Conservation (phyloP, 805 yeast genomes). For the Maudiozyma serrabonitensis region DNA sequence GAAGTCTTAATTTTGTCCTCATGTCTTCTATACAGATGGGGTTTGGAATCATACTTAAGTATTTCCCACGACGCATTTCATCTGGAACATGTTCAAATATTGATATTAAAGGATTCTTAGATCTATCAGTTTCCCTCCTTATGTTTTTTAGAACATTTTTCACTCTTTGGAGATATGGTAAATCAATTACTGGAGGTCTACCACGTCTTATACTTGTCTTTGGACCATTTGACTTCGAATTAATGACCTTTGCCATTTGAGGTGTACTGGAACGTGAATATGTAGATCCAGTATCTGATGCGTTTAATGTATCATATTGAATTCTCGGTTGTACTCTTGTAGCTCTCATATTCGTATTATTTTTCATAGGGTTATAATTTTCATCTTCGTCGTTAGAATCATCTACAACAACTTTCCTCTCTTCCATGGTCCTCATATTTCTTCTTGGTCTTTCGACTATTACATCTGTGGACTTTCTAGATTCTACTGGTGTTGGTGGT, state of each 20-base stretch:
- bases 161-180: conserved; percentile 73
- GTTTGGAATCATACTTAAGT: conserved; percentile 41
- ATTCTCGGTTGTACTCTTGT: neutral
- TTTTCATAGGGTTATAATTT: neutral
- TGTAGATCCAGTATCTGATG: neutral
- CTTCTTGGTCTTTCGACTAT: neutral
- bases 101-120: conserved; percentile 39
- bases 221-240: conserved; percentile 9
- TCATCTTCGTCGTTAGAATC: neutral
- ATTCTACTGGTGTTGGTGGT: neutral
- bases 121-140: conserved; percentile 57
- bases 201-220: conserved; percentile 28
- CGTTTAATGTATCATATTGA: neutral
- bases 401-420: neutral
- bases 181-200: conserved; percentile 30
- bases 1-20: conserved; percentile 70
- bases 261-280: neutral
- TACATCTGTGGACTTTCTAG: neutral
- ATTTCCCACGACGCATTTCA: conserved; percentile 32
- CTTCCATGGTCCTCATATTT: neutral
- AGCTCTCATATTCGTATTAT: neutral
- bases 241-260: conserved; percentile 1
- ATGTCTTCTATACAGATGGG: conserved; percentile 67
- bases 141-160: conserved; percentile 75
- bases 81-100: conserved; percentile 80